Evolutionary conservation across 1,284 basidiomycete species (phyloP), one percentile per base, ranked within the genome.

Genomic region (Moesziomyces sp.): DNA sequence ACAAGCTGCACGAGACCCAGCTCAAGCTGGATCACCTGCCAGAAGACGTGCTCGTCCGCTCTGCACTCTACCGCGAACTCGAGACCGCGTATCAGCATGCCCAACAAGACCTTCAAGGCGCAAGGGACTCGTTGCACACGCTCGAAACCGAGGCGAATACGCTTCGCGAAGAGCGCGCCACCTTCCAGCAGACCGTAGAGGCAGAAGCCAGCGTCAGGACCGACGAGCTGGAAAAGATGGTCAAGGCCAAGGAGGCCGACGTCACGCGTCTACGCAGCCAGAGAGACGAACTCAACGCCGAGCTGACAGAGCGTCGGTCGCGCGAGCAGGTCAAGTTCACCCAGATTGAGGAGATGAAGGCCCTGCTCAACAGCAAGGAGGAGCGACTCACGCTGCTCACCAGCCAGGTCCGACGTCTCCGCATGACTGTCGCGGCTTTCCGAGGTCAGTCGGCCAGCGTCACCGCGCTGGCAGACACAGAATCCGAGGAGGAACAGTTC

Each of bases 381-480:
- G 92, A 92, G 74, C 90, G 94, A 24, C 90, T 97, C 51, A 85
- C 85, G 7, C 88, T 90, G 23, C 84, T 97, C 43, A 86, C 89
- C 58, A 91, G 91, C 2, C 93, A 98, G 84, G 86, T 93, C 18
- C 88, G 87, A 48, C 87, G 95, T 33, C 86, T 92, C 66, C 93
- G 91, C 81, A 88, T 91, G 49, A 88, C 89, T 42, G 86, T 96
- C 8, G 93, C 92, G 16, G 92, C 93, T 0, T 86, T 89, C 44
- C 87, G 88, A 3, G 90, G 91, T 7, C 88, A 92, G 35, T 88
- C 90, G 66, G 90, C 92, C 52, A 86, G 93, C 48, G 88, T 95
- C 78, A 85, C 86, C 3, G 92, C 92, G 80, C 87, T 94, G 71
- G 86, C 89, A 72, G 86, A 87, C 49, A 88, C 88, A 6, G 53